These are phyloP conservation scores for Candida tibetensis DNA, from an alignment of 805 yeast genomes.

Conservation along the genomic window DNA sequence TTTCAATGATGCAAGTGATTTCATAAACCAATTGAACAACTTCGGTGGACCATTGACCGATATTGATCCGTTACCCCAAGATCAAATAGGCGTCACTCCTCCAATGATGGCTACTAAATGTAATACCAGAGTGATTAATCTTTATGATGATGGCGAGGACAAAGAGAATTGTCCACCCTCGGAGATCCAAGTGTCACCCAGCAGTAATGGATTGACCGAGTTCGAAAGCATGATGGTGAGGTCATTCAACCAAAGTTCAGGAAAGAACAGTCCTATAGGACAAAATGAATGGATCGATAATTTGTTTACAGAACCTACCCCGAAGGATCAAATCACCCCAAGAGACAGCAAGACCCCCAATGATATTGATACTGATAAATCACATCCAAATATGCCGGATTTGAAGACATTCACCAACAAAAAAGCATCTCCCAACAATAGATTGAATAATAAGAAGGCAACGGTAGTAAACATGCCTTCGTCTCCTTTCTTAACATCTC, in stretches of 20 bases:
- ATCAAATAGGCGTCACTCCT: constrained; percentile 36
- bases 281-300: constrained; percentile 44
- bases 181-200: constrained; percentile 1
- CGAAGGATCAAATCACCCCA: constrained; percentile 32
- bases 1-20: constrained; percentile 37
- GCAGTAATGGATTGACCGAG: constrained; percentile 12
- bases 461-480: constrained; percentile 38
- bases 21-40: constrained; percentile 37
- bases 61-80: constrained; percentile 41
- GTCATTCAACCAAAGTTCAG: constrained; percentile 18
- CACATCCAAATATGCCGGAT: constrained; percentile 29
- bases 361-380: constrained; percentile 14
- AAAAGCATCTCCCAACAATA: constrained; percentile 22
- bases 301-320: constrained; percentile 42
- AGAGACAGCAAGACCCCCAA: constrained; percentile 19
- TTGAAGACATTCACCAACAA: constrained; percentile 28
- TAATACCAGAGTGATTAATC: constrained; percentile 51
- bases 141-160: constrained; percentile 40
- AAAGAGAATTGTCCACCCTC: constrained; percentile 27
- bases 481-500: constrained; percentile 32
- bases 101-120: constrained; percentile 55
- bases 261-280: constrained; percentile 34
- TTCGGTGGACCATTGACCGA: constrained; percentile 48
- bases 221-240: constrained; percentile 25
- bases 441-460: constrained; percentile 18